Evolutionary conservation across 805 yeast genomes (phyloP).

Genomic region (Candida orba): DNA sequence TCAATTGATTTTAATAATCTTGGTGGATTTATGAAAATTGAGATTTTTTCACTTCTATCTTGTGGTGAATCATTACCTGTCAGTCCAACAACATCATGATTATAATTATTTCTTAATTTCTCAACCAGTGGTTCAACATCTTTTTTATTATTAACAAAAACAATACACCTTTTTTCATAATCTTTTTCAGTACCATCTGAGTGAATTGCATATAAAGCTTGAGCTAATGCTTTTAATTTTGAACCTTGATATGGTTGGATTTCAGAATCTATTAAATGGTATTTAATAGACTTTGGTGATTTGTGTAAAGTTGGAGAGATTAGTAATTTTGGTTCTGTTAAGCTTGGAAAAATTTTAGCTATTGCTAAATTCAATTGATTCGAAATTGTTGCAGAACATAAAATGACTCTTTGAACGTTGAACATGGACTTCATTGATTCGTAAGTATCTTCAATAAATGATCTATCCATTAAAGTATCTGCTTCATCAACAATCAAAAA

Average conservation of each 20-base stretch:
- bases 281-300: constrained; percentile 68
- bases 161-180: constrained; percentile 67
- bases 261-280: constrained; percentile 69
- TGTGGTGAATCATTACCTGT: constrained; percentile 58
- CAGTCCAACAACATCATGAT: constrained; percentile 56
- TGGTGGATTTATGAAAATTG: constrained; percentile 61
- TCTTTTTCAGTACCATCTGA: constrained; percentile 79
- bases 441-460: constrained; percentile 65
- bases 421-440: constrained; percentile 43
- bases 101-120: constrained; percentile 40
- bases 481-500: constrained; percentile 87
- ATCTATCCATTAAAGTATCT: constrained; percentile 79
- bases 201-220: constrained; percentile 77
- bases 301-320: constrained; percentile 72
- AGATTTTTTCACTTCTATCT: constrained; percentile 50
- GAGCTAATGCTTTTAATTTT: constrained; percentile 78
- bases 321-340: constrained; percentile 50
- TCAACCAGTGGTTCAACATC: constrained; percentile 54
- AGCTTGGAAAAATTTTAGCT: constrained; percentile 50
- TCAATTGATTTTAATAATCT: constrained; percentile 26
- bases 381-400: constrained; percentile 91
- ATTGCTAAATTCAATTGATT: constrained; percentile 61
- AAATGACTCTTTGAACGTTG: constrained; percentile 53
- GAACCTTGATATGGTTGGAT: constrained; percentile 78
- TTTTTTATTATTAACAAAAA: constrained; percentile 74